A percentile compares a stretch with the other conserved stretches of the same genome.
These are phyloP conservation scores for Neurospora sp. DNA, from an alignment of 495 filamentous ascomycete species.

Conservation along the genomic window DNA sequence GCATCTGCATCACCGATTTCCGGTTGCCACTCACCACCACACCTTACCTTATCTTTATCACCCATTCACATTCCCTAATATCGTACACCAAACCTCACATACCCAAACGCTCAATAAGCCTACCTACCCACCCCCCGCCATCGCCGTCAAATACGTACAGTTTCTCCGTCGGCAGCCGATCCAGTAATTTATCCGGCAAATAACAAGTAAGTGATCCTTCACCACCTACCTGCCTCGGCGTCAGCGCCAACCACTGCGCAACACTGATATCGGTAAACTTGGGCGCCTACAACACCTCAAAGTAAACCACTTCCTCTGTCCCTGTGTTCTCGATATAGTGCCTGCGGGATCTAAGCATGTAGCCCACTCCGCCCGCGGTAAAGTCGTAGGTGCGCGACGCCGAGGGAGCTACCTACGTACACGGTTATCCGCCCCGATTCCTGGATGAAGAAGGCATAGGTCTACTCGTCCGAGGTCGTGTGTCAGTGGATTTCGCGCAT, in stretches of 20 bases:
- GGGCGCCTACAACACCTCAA: too few species aligned
- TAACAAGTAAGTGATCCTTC: conserved; percentile 45
- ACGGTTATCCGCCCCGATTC: too few species aligned
- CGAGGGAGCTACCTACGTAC: too few species aligned
- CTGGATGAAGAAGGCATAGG: too few species aligned
- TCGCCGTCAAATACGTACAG: too few species aligned
- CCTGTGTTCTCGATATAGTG: too few species aligned
- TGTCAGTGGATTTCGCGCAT: too few species aligned
- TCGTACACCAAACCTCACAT: neutral
- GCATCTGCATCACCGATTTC: neutral
- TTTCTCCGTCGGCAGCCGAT: conserved; percentile 28
- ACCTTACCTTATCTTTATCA: neutral
- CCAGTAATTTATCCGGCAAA: conserved; percentile 43
- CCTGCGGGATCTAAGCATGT: too few species aligned
- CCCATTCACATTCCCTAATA: neutral
- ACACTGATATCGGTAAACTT: conserved; percentile 14
- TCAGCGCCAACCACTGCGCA: conserved; percentile 56
- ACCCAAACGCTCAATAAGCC: conserved; percentile 15
- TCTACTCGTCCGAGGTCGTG: too few species aligned
- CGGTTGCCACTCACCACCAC: neutral
- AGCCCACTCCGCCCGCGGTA: too few species aligned
- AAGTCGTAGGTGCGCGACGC: too few species aligned
- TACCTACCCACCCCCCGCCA: neutral
- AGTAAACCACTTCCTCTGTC: conserved; percentile 23
- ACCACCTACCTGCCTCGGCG: conserved; percentile 57